Percentiles rank a stretch among this genome's conserved stretches.
phyloP scores from a whole-genome alignment of 2,329 filamentous ascomycete species.

The Colletotrichum higginsianum region DNA sequence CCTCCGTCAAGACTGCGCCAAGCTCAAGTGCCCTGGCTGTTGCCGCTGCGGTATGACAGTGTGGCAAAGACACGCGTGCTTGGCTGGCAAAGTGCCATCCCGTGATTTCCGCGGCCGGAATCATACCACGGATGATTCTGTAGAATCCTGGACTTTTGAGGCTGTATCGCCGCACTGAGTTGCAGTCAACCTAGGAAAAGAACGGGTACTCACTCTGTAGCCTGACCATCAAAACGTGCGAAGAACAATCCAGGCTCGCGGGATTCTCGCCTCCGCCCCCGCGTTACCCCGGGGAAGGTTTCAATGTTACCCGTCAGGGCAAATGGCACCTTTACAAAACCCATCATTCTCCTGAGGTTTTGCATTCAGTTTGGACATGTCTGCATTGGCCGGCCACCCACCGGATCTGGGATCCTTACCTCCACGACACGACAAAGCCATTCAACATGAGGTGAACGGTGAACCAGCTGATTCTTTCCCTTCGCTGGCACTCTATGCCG shows the following conservation, averaged over 20 bases:
- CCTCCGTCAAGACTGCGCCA: background rate
- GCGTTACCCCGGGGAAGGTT: background rate
- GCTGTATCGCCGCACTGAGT: background rate
- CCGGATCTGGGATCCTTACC: background rate
- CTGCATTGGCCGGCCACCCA: background rate
- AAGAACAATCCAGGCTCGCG: background rate
- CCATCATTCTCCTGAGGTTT: too few relatives aligned
- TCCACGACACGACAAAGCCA: background rate
- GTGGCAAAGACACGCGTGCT: background rate
- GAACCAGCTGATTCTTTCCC: background rate
- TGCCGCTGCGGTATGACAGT: too few relatives aligned
- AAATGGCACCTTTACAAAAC: background rate
- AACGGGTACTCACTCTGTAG: too few relatives aligned
- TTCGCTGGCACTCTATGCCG: background rate
- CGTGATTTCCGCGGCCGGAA: background rate
- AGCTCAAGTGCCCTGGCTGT: too few relatives aligned
- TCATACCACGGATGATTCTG: too few relatives aligned
- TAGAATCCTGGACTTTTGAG: too few relatives aligned
- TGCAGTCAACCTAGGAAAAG: too few relatives aligned
- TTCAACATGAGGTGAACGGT: background rate
- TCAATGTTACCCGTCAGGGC: background rate
- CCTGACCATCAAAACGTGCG: background rate
- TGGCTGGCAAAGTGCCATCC: background rate
- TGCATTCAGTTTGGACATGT: background rate
- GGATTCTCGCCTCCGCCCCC: background rate